A percentile compares a stretch with the other conserved stretches of the same genome.
phyloP scores from a whole-genome alignment of 345 rosid genomes.

The Gossypium longicalyx region DNA sequence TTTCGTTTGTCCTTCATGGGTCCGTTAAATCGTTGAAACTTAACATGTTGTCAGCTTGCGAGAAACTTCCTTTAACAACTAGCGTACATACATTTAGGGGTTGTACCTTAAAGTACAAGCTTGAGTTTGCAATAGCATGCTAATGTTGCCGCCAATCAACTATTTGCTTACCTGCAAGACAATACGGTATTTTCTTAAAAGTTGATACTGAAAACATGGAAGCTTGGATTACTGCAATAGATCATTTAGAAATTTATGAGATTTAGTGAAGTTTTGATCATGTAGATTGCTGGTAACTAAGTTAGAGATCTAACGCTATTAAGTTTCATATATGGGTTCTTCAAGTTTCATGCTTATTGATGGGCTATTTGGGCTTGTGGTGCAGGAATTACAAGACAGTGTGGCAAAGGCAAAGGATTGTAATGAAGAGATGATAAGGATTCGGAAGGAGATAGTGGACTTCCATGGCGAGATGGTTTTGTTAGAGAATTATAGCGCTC shows the following conservation, averaged over 20 bases:
- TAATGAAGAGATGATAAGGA: conserved; percentile 53
- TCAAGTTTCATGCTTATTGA: neutral
- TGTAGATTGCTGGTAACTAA: neutral
- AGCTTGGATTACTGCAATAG: neutral
- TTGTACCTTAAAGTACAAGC: neutral
- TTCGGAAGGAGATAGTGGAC: conserved; percentile 80
- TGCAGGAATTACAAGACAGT: conserved; percentile 74
- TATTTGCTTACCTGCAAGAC: neutral
- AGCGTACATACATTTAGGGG: neutral
- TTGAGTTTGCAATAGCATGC: neutral
- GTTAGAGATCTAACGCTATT: neutral
- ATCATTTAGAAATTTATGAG: neutral
- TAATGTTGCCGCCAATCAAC: neutral
- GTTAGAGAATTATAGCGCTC: conserved; percentile 92
- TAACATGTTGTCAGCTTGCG: neutral
- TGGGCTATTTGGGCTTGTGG: neutral
- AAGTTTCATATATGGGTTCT: neutral
- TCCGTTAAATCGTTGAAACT: neutral
- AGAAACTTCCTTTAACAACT: neutral
- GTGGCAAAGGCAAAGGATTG: conserved; percentile 53
- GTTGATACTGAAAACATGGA: neutral
- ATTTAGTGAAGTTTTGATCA: neutral
- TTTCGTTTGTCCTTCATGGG: neutral
- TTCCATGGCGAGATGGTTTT: conserved; percentile 97
- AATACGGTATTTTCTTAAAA: no score